Evolutionary conservation across 169 alveolate genomes (phyloP).

Genomic region (Neospora caninum): DNA sequence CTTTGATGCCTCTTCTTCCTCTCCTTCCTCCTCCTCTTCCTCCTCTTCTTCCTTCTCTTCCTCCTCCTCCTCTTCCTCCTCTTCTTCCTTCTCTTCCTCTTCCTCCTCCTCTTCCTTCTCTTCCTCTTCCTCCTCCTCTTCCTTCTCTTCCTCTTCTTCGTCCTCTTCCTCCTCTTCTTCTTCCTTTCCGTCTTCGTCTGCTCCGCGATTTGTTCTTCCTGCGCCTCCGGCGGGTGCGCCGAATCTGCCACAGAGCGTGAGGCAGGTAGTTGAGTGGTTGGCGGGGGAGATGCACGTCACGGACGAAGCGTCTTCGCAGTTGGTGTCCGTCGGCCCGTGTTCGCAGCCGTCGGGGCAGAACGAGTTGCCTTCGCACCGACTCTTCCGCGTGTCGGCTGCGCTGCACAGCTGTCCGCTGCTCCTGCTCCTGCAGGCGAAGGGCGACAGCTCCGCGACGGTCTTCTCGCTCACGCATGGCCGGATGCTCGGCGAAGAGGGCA

Average conservation of each 20-base stretch:
- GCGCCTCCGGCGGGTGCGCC: neutral
- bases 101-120: neutral
- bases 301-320: neutral
- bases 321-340: neutral
- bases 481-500: neutral
- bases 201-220: neutral
- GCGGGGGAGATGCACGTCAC: neutral
- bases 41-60: neutral
- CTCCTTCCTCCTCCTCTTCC: neutral
- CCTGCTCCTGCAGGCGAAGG: neutral
- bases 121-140: neutral
- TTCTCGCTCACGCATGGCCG: neutral
- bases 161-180: neutral
- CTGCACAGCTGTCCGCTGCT: constrained; percentile 24
- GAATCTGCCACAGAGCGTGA: constrained; percentile 12
- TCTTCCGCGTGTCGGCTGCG: constrained; percentile 15
- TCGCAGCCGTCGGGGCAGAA: neutral
- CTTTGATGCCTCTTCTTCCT: neutral
- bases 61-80: neutral
- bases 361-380: constrained; percentile 11
- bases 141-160: neutral
- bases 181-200: neutral
- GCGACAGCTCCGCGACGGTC: neutral
- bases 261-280: constrained; percentile 31
- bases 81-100: neutral